phyloP scores from a whole-genome alignment of 371 early-diverging fungal species.

The Circinella umbellata region DNA sequence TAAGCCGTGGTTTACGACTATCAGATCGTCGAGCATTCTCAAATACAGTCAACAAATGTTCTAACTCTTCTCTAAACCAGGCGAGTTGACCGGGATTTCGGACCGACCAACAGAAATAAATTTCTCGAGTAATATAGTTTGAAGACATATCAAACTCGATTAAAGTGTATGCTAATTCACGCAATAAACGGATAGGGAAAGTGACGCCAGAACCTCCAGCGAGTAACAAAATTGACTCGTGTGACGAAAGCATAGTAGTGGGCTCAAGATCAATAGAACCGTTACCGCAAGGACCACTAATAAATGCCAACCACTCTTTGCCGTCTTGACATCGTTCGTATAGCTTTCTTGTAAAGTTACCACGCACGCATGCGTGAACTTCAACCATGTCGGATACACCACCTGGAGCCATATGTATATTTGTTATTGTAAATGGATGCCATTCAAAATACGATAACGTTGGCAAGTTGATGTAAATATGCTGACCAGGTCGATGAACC shows the following conservation, averaged over 20 bases:
- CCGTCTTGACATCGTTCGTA: slow-evolving; percentile 37
- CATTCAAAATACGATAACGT: slow-evolving; percentile 59
- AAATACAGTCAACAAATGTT: slow-evolving; percentile 29
- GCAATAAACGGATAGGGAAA: slow-evolving; percentile 55
- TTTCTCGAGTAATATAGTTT: slow-evolving; percentile 26
- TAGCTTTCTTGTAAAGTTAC: slow-evolving; percentile 56
- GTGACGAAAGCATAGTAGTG: slow-evolving; percentile 22
- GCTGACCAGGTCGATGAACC: slow-evolving; percentile 54
- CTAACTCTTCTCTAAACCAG: slow-evolving; percentile 59
- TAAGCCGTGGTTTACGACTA: slow-evolving; percentile 17
- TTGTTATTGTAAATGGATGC: slow-evolving; percentile 70
- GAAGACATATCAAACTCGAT: not conserved
- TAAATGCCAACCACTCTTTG: slow-evolving; percentile 47
- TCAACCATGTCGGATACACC: slow-evolving; percentile 35
- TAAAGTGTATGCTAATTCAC: slow-evolving; percentile 39
- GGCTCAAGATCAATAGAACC: slow-evolving; percentile 22
- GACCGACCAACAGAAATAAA: slow-evolving; percentile 47
- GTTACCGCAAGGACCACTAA: slow-evolving; percentile 59
- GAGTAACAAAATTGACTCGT: slow-evolving; percentile 44
- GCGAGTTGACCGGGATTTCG: slow-evolving; percentile 43
- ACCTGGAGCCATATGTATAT: slow-evolving; percentile 17
- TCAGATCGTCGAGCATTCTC: slow-evolving; percentile 19
- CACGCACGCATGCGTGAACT: slow-evolving; percentile 53
- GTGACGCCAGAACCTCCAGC: slow-evolving; percentile 62
- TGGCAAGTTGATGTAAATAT: slow-evolving; percentile 61